These are phyloP conservation scores for Pinus albicaulis DNA, from an alignment of 75 land plant genomes.

Conservation along the genomic window DNA sequence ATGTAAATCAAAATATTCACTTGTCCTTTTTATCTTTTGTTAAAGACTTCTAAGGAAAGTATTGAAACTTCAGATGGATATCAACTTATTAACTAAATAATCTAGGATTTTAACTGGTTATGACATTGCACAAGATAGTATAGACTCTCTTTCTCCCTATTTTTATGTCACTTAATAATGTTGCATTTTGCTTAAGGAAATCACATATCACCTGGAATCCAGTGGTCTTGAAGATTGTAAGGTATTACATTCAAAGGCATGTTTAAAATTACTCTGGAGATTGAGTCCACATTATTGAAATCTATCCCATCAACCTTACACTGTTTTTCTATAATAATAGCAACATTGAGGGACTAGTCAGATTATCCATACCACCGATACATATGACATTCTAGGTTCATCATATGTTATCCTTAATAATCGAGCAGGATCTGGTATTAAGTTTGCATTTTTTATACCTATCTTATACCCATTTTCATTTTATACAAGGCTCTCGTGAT, in stretches of 20 bases:
- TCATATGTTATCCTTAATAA: too few species aligned
- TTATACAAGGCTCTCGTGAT: too few species aligned
- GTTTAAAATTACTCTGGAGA: background rate
- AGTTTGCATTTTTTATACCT: too few species aligned
- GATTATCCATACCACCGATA: background rate
- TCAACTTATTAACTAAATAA: background rate
- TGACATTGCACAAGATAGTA: background rate
- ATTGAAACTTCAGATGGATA: too few species aligned
- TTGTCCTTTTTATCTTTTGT: background rate
- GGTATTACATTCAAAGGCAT: background rate
- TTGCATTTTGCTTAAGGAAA: background rate
- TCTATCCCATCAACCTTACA: background rate
- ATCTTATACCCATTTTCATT: too few species aligned
- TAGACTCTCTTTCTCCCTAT: background rate
- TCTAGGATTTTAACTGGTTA: background rate
- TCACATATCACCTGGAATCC: background rate
- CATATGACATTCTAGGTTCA: background rate
- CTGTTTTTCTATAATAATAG: background rate
- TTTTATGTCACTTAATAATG: background rate
- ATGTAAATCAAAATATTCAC: too few species aligned
- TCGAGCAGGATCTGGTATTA: too few species aligned
- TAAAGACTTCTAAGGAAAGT: background rate
- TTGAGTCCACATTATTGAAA: background rate
- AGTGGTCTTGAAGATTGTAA: background rate
- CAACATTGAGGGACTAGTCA: background rate